Percentiles rank a stretch among this genome's conserved stretches.
These are phyloP conservation scores for Gamsiella multidivaricata DNA, from an alignment of 192 early-diverging fungal species.

Conservation along the genomic window DNA sequence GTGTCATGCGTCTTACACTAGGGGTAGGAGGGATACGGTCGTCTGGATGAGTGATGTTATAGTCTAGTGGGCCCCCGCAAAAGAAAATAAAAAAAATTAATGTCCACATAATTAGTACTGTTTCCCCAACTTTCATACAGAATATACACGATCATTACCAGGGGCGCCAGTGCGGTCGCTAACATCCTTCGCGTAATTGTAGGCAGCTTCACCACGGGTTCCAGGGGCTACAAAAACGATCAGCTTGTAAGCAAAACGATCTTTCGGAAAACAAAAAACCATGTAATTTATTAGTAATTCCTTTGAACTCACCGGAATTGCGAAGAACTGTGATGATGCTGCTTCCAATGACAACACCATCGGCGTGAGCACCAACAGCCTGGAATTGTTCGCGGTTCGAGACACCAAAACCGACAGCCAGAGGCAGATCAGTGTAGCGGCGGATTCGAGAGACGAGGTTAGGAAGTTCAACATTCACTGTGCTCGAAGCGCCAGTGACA, in stretches of 20 bases:
- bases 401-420: conserved; percentile 99
- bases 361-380: conserved; percentile 85
- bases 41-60: conserved; percentile 35
- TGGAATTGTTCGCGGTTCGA: conserved; percentile 88
- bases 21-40: conserved; percentile 37
- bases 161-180: conserved; percentile 48
- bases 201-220: conserved; percentile 54
- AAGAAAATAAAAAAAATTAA: not conserved
- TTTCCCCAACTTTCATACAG: not conserved
- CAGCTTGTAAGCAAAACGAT: not conserved
- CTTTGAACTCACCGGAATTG: conserved; percentile 54
- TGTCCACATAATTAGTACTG: not conserved
- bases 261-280: conserved; percentile 33
- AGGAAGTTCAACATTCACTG: conserved; percentile 77
- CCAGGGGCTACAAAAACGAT: conserved; percentile 35
- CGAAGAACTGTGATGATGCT: conserved; percentile 88
- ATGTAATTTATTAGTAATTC: not conserved
- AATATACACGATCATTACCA: conserved; percentile 20
- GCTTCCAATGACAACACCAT: conserved; percentile 97
- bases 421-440: conserved; percentile 80
- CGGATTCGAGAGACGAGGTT: conserved; percentile 81
- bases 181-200: conserved; percentile 62
- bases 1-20: conserved; percentile 14
- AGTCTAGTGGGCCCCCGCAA: not conserved
- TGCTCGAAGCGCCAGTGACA: conserved; percentile 86